Conservation (phyloP, 306 rosid genomes). For the Begonia masoniana region DNA sequence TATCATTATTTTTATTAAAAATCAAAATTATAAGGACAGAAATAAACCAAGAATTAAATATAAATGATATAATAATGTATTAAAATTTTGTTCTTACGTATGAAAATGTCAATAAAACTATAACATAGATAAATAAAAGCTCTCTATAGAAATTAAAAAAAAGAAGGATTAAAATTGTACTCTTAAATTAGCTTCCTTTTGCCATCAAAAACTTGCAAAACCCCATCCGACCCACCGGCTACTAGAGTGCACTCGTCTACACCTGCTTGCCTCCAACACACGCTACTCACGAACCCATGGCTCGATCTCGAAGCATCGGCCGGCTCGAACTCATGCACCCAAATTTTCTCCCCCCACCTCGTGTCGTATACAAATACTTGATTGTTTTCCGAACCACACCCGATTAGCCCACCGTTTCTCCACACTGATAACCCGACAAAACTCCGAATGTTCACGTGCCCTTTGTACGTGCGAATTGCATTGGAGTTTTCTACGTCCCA, state of each 20-base stretch:
- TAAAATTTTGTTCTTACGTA: too few relatives aligned
- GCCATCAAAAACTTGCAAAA: constrained; percentile 42
- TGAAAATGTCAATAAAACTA: too few relatives aligned
- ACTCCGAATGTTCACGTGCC: constrained; percentile 37
- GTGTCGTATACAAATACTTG: constrained; percentile 37
- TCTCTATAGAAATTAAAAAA: too few relatives aligned
- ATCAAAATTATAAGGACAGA: too few relatives aligned
- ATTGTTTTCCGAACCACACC: constrained; percentile 52
- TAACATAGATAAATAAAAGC: too few relatives aligned
- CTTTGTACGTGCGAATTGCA: constrained; percentile 29
- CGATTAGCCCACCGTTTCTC: constrained; percentile 36
- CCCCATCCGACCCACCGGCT: constrained; percentile 52
- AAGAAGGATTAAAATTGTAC: too few relatives aligned
- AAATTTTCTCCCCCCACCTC: constrained; percentile 44
- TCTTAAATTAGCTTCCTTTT: constrained; percentile 12
- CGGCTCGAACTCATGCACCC: constrained; percentile 32
- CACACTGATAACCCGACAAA: constrained; percentile 52
- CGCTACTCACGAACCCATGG: constrained; percentile 36
- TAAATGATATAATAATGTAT: too few relatives aligned
- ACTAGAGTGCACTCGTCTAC: constrained; percentile 30
- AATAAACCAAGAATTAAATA: too few relatives aligned
- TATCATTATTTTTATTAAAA: too few relatives aligned
- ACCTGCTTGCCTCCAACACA: constrained; percentile 39
- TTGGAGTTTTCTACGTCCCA: constrained; percentile 27
- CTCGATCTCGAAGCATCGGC: constrained; percentile 1